Base-by-base conservation (phyloP, 441 rosid genomes). In the Adansonia gregorii region DNA sequence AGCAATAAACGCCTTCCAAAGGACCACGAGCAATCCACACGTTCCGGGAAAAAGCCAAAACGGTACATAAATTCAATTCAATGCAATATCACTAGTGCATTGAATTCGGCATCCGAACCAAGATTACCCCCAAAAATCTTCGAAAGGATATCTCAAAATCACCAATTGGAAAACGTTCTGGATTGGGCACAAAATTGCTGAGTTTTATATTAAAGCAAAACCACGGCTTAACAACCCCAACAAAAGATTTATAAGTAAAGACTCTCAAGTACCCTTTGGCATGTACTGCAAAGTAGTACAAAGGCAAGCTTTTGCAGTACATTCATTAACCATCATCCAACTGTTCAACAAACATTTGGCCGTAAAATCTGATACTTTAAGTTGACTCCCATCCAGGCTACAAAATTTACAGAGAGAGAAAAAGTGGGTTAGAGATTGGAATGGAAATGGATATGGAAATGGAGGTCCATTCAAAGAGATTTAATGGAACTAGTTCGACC, bases 271-370 rank as follows among this genome's bases (percentile, higher is more conserved):
- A 10, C 49, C 60, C 81, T 20, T 52, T 27, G 17, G 20, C 68
- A 48, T 84, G 87, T 83, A 79, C 83, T 82, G 24, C 85, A 82
- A 78, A 66, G 84, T 85, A 82, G 84, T 74, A 75, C 39, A 64
- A 2, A 22, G 15, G 11, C 22, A 45, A 20, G 3, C 1, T 8
- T 65, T 76, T 74, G 86, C 31, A 85, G 83, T 83, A 85, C 86
- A 83, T 20, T 2, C 10, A 8, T 55, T n/a, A n/a, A 27, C 35
- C 35, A 17, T 27, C 35, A 27, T 51, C 17, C 31, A 8, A 31
- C 22, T 1, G 41, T 14, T 11, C 15, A 46, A 76, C 79, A 63
- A 17, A 7, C 64, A 80, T 20, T 73, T 24, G 76, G 41, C 76
- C 31, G 19, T 17, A 41, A 66, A 66, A 45, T 14, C 66, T 39